Evolutionary conservation across 192 early-diverging fungal genomes (phyloP), one percentile per base, ranked within the genome.

Genomic region (Coemansia sp.): DNA sequence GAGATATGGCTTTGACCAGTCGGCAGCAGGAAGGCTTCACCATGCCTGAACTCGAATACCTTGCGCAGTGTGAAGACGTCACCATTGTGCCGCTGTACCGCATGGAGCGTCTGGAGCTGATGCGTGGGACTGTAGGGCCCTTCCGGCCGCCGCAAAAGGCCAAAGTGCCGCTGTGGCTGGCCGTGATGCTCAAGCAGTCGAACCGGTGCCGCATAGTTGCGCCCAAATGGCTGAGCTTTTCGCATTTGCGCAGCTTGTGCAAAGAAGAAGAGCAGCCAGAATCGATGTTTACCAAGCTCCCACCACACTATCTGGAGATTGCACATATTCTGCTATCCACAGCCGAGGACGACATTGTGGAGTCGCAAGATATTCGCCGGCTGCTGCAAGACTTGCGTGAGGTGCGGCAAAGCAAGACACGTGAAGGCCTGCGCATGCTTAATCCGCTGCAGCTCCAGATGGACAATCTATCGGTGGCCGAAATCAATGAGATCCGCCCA

Each of bases 401-500:
- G 69, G 68, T 82, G 10, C 79, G 94, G 28, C 87, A 90, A 57
- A 82, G 82, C 62, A 97, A 97, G 74, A 84, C 89, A 0, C 80
- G 86, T 15, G 55, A 68, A 23, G 89, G 90, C 79, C 53, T 97
- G 20, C 64, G 75, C 40, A 65, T 68, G 42, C 66, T 94, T 11
- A 87, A 88, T 62, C 64, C 76, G 28, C 61, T 74, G 18, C 86
- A 87, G 61, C 75, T 93, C 21, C 87, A 91, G 81, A 86, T 94
- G 82, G 86, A 94, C 65, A 90, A 91, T 55, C 59, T 97, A 55
- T 82, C 89, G 20, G 72, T 84, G 18, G 87, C 90, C 70, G 94
- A 97, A 58, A 85, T 97, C 55, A 94, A 94, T 42, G 91, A 93
- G 70, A 92, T 97, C 54, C 82, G 93, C n/a, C 93, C 93, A 1